phyloP scores from a whole-genome alignment of 1,284 basidiomycete species.

The Amylostereum chailletii region DNA sequence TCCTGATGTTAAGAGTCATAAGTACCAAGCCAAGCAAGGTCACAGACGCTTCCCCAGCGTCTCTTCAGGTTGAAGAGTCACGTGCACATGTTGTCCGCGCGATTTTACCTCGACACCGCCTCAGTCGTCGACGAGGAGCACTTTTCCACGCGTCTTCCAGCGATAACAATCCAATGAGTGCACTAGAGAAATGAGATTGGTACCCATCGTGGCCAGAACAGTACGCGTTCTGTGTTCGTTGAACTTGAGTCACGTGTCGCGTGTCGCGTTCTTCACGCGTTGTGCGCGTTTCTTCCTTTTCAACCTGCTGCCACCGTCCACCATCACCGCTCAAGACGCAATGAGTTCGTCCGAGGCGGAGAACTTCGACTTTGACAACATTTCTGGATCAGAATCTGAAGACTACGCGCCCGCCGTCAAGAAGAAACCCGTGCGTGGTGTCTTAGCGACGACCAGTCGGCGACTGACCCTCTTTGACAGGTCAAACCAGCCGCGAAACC shows the following conservation, averaged over 20 bases:
- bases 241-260: constrained; percentile 6
- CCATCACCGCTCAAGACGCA: constrained; percentile 4
- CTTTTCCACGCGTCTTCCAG: too few species aligned
- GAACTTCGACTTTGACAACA: constrained; percentile 51
- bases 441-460: background rate
- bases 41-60: too few species aligned
- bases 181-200: too few species aligned
- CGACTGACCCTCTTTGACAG: background rate
- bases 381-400: constrained; percentile 55
- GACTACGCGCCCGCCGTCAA: constrained; percentile 52
- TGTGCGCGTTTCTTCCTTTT: background rate
- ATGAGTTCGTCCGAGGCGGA: constrained; percentile 61
- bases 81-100: too few species aligned
- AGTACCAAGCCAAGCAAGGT: too few species aligned
- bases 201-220: too few species aligned
- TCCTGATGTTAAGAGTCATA: too few species aligned
- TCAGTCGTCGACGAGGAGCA: too few species aligned
- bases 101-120: too few species aligned
- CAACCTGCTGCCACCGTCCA: background rate
- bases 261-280: constrained; percentile 3
- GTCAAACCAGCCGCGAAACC: constrained; percentile 22
- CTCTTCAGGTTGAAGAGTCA: too few species aligned
- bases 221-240: too few species aligned
- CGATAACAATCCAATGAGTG: too few species aligned
- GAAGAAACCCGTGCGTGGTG: constrained; percentile 31